Percentiles rank a stretch among this genome's conserved stretches.
phyloP scores from a whole-genome alignment of 805 yeast species.

The Sungouiella thailandica region DNA sequence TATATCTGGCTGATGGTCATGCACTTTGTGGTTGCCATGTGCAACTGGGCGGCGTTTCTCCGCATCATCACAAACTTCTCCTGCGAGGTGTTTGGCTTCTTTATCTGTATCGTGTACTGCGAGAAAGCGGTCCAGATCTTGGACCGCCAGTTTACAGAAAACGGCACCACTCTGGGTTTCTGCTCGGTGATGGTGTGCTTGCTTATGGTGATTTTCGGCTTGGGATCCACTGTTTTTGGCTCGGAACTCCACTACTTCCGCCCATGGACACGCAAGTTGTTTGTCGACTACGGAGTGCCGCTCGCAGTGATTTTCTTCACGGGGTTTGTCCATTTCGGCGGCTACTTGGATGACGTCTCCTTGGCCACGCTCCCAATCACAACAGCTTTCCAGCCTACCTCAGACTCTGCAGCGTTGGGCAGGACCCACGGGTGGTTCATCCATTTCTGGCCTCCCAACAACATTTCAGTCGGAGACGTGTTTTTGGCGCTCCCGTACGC shows the following conservation, averaged over 20 bases:
- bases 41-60: constrained; percentile 63
- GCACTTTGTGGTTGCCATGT: constrained; percentile 68
- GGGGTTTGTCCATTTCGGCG: constrained; percentile 91
- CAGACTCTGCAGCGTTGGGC: constrained; percentile 15
- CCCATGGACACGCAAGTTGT: constrained; percentile 56
- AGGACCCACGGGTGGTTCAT: constrained; percentile 71
- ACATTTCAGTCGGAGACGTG: constrained; percentile 64
- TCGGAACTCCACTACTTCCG: constrained; percentile 56
- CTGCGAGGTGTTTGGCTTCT: constrained; percentile 90
- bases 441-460: constrained; percentile 58
- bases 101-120: constrained; percentile 80
- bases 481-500: constrained; percentile 95
- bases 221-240: constrained; percentile 56
- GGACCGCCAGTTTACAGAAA: constrained; percentile 55
- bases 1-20: constrained; percentile 85
- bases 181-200: constrained; percentile 71
- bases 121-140: constrained; percentile 88
- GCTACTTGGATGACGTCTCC: constrained; percentile 51
- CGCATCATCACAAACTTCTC: constrained; percentile 74
- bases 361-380: constrained; percentile 67
- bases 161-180: constrained; percentile 50
- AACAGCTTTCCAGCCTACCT: constrained; percentile 71
- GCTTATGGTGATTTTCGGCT: constrained; percentile 73
- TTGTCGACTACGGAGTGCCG: constrained; percentile 86
- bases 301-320: constrained; percentile 82